These are phyloP conservation scores for Protea cynaroides DNA, from an alignment of 164 flowering plant genomes.

Conservation along the genomic window DNA sequence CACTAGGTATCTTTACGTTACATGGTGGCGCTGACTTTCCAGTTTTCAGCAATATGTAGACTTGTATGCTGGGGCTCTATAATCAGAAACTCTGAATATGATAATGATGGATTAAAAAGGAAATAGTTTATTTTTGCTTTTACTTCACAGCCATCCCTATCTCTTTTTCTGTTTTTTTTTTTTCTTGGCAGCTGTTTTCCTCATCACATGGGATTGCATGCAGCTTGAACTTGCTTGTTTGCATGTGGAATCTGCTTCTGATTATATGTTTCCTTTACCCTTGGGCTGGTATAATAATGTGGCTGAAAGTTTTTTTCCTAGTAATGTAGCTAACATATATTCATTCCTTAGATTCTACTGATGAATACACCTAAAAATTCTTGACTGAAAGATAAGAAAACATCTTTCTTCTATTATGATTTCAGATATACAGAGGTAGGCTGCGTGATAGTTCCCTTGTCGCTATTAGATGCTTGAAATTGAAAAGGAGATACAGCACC, in stretches of 20 bases:
- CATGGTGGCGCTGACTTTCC: neutral
- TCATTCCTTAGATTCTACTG: neutral
- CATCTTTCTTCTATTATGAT: constrained; percentile 12
- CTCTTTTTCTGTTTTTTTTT: too few relatives aligned
- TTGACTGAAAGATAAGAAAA: neutral
- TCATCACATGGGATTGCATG: too few relatives aligned
- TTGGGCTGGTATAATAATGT: neutral
- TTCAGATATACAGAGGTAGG: constrained; percentile 82
- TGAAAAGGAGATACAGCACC: constrained; percentile 53
- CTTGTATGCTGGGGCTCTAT: too few relatives aligned
- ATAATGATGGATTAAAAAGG: too few relatives aligned
- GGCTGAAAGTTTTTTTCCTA: neutral
- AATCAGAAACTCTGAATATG: too few relatives aligned
- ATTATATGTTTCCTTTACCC: neutral
- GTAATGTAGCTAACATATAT: neutral
- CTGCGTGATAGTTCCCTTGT: constrained; percentile 67
- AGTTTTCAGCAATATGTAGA: neutral
- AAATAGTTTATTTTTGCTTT: too few relatives aligned
- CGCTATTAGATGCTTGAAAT: constrained; percentile 80
- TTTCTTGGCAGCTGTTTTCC: too few relatives aligned
- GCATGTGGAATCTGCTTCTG: neutral
- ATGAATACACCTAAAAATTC: neutral
- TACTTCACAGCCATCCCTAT: too few relatives aligned
- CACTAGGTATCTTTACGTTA: neutral
- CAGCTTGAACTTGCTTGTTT: neutral